phyloP scores from a whole-genome alignment of 805 yeast genomes.

The Yarrowia sp. region DNA sequence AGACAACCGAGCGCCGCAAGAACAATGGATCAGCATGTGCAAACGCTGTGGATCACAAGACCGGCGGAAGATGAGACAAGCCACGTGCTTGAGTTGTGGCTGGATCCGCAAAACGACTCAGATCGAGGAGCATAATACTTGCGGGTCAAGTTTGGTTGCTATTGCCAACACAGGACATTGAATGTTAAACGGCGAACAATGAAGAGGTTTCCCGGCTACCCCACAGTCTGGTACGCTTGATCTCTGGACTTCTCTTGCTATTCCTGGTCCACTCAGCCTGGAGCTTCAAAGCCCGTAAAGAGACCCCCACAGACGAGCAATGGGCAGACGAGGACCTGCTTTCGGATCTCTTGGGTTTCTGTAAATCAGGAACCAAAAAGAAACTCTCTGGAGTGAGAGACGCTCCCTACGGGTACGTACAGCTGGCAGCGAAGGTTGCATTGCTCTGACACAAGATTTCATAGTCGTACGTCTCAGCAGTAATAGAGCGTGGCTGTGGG shows the following conservation, averaged over 20 bases:
- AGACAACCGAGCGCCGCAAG: not conserved
- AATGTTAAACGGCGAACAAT: not conserved
- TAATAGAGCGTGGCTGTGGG: slow-evolving; percentile 12
- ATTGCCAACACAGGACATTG: not conserved
- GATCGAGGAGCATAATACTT: slow-evolving; percentile 13
- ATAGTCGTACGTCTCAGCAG: not conserved
- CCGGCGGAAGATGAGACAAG: not conserved
- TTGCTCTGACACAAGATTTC: slow-evolving; percentile 5
- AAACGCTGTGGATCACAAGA: not conserved
- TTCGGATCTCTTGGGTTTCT: slow-evolving; percentile 1
- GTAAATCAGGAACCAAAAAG: slow-evolving; percentile 7
- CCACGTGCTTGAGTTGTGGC: slow-evolving; percentile 4
- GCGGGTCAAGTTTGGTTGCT: not conserved
- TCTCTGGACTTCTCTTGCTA: too few species aligned
- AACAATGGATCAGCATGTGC: not conserved
- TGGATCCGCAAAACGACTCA: not conserved
- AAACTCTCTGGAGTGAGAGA: not conserved
- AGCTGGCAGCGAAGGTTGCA: not conserved
- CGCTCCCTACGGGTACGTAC: not conserved
- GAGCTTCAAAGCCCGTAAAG: too few species aligned
- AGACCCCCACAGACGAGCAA: too few species aligned
- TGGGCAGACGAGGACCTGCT: not conserved
- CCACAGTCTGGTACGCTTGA: too few species aligned
- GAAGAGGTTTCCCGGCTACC: too few species aligned
- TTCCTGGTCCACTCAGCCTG: too few species aligned